Base-by-base conservation (phyloP, 177 flowering plant genomes). In the Vitis hybrid region DNA sequence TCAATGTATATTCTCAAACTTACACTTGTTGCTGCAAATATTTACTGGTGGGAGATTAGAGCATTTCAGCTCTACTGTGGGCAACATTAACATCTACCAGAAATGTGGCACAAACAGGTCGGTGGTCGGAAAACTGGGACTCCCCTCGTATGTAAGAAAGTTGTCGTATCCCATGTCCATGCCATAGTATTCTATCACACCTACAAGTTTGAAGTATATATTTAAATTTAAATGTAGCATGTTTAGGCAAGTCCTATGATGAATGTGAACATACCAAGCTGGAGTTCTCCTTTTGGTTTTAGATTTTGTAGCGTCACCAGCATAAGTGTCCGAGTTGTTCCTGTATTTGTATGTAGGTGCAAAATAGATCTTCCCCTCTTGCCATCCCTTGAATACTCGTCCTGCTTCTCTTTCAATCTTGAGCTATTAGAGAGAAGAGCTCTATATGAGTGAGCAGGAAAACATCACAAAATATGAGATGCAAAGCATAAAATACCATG, bases 261-360 rank as follows among this genome's bases (percentile, higher is more conserved):
- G 48, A 57, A 52, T 1, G 17, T 3, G 4, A 15, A 13, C 32
- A 18, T 85, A 90, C 97, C 97, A 91, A 62, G 94, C 97, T 30
- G 97, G 97, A 30, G 94, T 89, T 83, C 97, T 78, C 67, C 92
- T 75, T 70, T 89, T 86, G 67, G 77, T 79, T 71, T 84, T 85
- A 1, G 91, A 81, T 52, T 71, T 81, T 48, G 73, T 76, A 18
- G 81, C 74, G 72, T 88, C 93, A 13, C 88, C 97, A 34, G 87
- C 80, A 65, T 88, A 91, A 45, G 75, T 71, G 74, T 91, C 92
- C 11, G 94, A 89, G 63, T 89, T 86, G 81, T 75, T 78, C 8
- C 85, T 83, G 79, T 88, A 91, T 60, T 91, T 91, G 81, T 91
- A 91, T 6, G 97, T 91, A 4, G 97, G 97, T 56, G 92, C 86